Percentiles rank a stretch among this genome's conserved stretches.
These are phyloP conservation scores for Fragaria ananassa DNA, from an alignment of 306 rosid species.

Conservation along the genomic window DNA sequence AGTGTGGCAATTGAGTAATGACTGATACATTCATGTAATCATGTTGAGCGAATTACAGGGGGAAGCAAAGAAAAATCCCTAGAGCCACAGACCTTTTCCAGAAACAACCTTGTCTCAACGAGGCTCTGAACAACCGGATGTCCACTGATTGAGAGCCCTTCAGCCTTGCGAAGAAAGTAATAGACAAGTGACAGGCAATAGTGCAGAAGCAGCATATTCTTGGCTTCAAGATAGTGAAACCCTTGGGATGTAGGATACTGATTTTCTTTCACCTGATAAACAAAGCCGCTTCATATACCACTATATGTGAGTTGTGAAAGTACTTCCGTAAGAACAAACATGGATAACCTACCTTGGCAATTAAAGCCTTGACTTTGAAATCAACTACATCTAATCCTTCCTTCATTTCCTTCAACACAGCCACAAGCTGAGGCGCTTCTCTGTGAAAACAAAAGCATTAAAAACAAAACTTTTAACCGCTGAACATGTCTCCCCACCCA, in stretches of 20 bases:
- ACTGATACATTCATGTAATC: background rate
- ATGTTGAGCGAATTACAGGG: constrained; percentile 1
- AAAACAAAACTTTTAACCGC: background rate
- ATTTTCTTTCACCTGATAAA: constrained; percentile 56
- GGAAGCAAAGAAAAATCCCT: constrained; percentile 14
- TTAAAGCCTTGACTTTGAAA: constrained; percentile 62
- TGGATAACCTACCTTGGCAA: constrained; percentile 49
- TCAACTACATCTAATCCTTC: constrained; percentile 62
- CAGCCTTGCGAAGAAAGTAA: constrained; percentile 73
- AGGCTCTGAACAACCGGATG: constrained; percentile 71
- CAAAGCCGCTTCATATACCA: background rate
- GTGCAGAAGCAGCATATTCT: constrained; percentile 67
- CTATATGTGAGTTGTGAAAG: background rate
- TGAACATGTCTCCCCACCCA: background rate
- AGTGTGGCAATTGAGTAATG: constrained; percentile 16
- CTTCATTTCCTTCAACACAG: constrained; percentile 77
- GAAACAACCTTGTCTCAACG: constrained; percentile 72
- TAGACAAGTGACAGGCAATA: constrained; percentile 86
- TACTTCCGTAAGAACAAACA: background rate
- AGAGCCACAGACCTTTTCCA: constrained; percentile 78
- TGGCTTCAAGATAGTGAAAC: constrained; percentile 84
- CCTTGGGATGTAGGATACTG: constrained; percentile 69
- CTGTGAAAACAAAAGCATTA: constrained; percentile 32
- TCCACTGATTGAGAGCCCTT: constrained; percentile 67
- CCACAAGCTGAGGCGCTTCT: constrained; percentile 55